Conservation (phyloP, 1,139 yeast species). For the Taphrina populina region DNA sequence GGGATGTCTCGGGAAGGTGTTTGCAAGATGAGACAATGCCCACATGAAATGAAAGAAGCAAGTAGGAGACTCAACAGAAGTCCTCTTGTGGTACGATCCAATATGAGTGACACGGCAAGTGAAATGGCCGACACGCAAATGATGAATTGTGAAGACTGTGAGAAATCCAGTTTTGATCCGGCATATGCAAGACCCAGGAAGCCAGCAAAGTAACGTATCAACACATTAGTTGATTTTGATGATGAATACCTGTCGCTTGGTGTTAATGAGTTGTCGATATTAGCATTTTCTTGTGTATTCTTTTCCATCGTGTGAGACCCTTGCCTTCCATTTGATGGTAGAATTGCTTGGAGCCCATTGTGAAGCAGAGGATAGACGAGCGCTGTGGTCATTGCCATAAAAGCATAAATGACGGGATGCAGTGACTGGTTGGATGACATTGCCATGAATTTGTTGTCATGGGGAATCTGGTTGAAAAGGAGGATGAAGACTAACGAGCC, state of each 20-base stretch:
- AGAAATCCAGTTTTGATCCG: constrained; percentile 25
- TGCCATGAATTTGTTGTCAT: constrained; percentile 13
- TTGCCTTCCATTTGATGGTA: not conserved
- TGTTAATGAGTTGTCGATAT: not conserved
- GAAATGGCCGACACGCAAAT: constrained; percentile 14
- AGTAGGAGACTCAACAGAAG: not conserved
- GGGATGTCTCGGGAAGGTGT: not conserved
- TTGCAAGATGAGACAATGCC: not conserved
- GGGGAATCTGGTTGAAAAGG: constrained; percentile 24
- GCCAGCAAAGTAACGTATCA: constrained; percentile 26
- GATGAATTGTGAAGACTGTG: constrained; percentile 25
- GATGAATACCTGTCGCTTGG: not conserved
- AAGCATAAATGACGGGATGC: constrained; percentile 4
- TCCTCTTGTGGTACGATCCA: constrained; percentile 13
- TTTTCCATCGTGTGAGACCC: too few species aligned
- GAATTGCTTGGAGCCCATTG: not conserved
- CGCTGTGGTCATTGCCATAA: constrained; percentile 5
- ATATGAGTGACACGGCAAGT: not conserved
- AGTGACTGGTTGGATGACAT: constrained; percentile 4
- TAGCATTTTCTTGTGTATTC: not conserved
- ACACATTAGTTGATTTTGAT: not conserved
- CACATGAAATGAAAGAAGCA: not conserved
- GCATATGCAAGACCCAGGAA: constrained; percentile 28
- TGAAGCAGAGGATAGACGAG: constrained; percentile 12
- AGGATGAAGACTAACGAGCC: constrained; percentile 20